Conservation (phyloP, 495 filamentous ascomycete genomes). For the Patellaria atrata region DNA sequence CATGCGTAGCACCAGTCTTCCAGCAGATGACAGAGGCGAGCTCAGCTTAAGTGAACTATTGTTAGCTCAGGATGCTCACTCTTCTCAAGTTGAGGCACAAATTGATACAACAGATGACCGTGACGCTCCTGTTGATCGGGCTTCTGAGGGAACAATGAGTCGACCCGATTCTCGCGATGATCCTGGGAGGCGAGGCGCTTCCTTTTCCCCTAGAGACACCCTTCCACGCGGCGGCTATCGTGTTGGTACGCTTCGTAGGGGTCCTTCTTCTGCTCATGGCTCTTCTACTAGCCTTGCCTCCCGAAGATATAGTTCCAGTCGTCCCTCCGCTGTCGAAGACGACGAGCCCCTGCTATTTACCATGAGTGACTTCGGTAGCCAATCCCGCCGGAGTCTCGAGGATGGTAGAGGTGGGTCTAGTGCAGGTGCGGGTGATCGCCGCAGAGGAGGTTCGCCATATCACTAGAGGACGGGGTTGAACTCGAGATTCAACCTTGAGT, state of each 20-base stretch:
- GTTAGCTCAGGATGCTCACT: slow-evolving; percentile 2
- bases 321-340: slow-evolving; percentile 33
- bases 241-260: slow-evolving; percentile 8
- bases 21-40: slow-evolving; percentile 43
- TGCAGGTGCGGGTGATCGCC: slow-evolving; percentile 11
- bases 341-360: slow-evolving; percentile 77
- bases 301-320: slow-evolving; percentile 31
- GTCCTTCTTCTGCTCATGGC: slow-evolving; percentile 28
- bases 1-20: slow-evolving; percentile 58
- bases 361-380: slow-evolving; percentile 65
- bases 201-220: slow-evolving; percentile 15
- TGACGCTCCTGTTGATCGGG: slow-evolving; percentile 3
- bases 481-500: no score
- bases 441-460: no score
- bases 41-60: slow-evolving; percentile 23
- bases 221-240: slow-evolving; percentile 6
- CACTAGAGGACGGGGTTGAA: no score
- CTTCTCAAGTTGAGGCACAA: slow-evolving; percentile 2
- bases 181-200: slow-evolving; percentile 4
- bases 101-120: slow-evolving; percentile 5
- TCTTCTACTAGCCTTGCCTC: slow-evolving; percentile 32
- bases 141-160: slow-evolving; percentile 1
- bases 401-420: slow-evolving; percentile 32
- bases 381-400: slow-evolving; percentile 58
- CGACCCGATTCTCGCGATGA: slow-evolving; percentile 16